Evolutionary conservation across 2,329 filamentous ascomycete genomes (phyloP).

Genomic region (Elsinoe fawcettii): DNA sequence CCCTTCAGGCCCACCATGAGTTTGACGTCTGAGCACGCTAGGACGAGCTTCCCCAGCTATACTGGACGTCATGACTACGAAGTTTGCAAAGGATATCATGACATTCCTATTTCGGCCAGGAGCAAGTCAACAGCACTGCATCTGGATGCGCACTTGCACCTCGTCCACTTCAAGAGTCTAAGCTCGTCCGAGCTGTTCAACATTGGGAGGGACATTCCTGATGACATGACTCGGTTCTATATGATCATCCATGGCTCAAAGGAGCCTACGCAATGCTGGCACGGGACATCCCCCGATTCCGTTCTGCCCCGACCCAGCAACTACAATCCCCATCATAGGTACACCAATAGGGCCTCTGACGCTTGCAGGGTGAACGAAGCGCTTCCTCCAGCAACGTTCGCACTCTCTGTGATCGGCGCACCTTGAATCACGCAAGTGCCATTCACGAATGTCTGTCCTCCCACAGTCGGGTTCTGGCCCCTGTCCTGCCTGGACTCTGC

Average conservation of each 20-base stretch:
- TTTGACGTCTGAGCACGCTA: background rate
- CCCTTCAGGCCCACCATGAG: background rate
- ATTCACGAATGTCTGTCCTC: slow-evolving; percentile 13
- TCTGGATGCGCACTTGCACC: background rate
- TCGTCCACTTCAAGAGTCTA: no score
- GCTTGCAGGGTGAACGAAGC: slow-evolving; percentile 7
- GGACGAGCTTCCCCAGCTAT: background rate
- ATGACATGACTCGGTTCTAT: background rate
- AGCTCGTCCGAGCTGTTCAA: no score
- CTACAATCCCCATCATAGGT: background rate
- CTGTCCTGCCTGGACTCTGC: slow-evolving; percentile 13
- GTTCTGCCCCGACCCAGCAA: background rate
- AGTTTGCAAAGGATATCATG: background rate
- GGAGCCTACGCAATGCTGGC: background rate
- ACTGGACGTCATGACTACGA: background rate
- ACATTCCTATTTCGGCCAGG: background rate
- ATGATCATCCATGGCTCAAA: background rate
- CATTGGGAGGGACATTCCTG: background rate
- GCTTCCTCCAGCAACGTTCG: background rate
- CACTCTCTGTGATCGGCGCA: background rate
- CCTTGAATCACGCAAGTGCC: slow-evolving; percentile 11
- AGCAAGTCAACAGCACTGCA: background rate
- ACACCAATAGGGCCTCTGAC: slow-evolving; percentile 14
- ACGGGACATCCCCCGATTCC: background rate
- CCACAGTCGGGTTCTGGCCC: slow-evolving; percentile 5